Evolutionary conservation across 2,329 filamentous ascomycete genomes (phyloP).

Genomic region (Penicillium aurantiogriseum): DNA sequence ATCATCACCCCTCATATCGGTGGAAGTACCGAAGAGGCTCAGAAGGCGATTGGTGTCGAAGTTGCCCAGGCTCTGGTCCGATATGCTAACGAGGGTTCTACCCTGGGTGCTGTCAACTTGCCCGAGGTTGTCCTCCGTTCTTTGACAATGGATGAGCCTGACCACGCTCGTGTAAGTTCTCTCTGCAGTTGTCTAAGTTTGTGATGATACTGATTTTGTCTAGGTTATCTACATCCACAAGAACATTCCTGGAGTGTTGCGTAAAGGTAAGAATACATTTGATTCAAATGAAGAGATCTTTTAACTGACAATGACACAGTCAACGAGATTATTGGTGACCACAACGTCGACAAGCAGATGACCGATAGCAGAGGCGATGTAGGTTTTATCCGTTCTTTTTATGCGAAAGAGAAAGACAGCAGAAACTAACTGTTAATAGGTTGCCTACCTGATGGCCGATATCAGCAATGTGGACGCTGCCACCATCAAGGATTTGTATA

Average conservation of each 20-base stretch:
- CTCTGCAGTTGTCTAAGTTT: not conserved
- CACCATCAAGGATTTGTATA: constrained; percentile 83
- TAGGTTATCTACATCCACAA: constrained; percentile 92
- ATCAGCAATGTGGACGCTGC: constrained; percentile 78
- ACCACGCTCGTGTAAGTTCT: constrained; percentile 71
- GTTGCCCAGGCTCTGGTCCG: constrained; percentile 83
- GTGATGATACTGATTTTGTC: not conserved
- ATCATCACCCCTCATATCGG: constrained; percentile 97
- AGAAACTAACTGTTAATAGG: constrained; percentile 42
- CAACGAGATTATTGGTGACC: constrained; percentile 88
- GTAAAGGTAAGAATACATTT: constrained; percentile 58
- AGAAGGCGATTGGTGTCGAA: constrained; percentile 92
- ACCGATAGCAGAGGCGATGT: constrained; percentile 91
- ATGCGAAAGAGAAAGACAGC: too few relatives aligned
- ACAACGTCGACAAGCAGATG: constrained; percentile 99
- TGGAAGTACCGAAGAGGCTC: constrained; percentile 95
- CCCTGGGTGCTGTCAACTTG: constrained; percentile 89
- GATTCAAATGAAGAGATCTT: not conserved
- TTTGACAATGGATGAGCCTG: constrained; percentile 83
- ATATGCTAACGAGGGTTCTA: constrained; percentile 94
- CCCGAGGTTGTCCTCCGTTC: constrained; percentile 90
- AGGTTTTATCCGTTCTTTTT: constrained; percentile 29
- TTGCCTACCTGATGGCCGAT: constrained; percentile 97
- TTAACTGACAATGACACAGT: constrained; percentile 51
- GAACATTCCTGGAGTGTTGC: constrained; percentile 92